phyloP scores from a whole-genome alignment of 192 early-diverging fungal species.

The Coemansia umbellata region DNA sequence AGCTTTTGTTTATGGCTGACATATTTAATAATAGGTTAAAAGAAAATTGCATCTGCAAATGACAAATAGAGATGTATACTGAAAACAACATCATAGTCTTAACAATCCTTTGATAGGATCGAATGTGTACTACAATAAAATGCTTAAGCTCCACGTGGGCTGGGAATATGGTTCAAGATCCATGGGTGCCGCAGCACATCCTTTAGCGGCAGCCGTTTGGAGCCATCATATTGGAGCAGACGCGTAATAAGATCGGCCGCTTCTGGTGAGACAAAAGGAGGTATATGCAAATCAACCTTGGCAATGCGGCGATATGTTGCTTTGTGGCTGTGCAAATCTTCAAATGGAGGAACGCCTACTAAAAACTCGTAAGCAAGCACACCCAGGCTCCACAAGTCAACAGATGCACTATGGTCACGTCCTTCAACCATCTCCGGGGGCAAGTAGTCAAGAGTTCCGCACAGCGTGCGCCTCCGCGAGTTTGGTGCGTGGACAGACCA shows the following conservation, averaged over 20 bases:
- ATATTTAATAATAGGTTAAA: too few relatives aligned
- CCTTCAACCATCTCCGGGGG: conserved; percentile 96
- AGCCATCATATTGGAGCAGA: conserved; percentile 68
- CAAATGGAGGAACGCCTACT: conserved; percentile 89
- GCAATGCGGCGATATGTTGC: conserved; percentile 81
- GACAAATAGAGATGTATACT: too few relatives aligned
- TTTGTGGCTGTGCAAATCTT: conserved; percentile 61
- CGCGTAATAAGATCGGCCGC: conserved; percentile 82
- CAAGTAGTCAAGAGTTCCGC: conserved; percentile 94
- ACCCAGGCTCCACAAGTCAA: conserved; percentile 92
- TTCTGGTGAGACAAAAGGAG: conserved; percentile 69
- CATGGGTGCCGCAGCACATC: conserved; percentile 81
- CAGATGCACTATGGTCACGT: conserved; percentile 67
- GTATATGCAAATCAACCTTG: conserved; percentile 78
- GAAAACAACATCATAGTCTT: too few relatives aligned
- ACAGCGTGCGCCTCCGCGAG: conserved; percentile 78
- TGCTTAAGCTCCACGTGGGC: conserved; percentile 15
- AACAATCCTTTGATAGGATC: too few relatives aligned
- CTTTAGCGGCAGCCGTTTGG: conserved; percentile 65
- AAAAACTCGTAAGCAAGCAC: conserved; percentile 92
- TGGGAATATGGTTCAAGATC: conserved; percentile 41
- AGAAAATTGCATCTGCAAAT: too few relatives aligned
- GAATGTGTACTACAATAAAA: too few relatives aligned
- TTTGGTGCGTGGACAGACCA: conserved; percentile 90
- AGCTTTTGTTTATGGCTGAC: too few relatives aligned